Conservation (phyloP, 495 filamentous ascomycete genomes). For the Neurospora sp. region DNA sequence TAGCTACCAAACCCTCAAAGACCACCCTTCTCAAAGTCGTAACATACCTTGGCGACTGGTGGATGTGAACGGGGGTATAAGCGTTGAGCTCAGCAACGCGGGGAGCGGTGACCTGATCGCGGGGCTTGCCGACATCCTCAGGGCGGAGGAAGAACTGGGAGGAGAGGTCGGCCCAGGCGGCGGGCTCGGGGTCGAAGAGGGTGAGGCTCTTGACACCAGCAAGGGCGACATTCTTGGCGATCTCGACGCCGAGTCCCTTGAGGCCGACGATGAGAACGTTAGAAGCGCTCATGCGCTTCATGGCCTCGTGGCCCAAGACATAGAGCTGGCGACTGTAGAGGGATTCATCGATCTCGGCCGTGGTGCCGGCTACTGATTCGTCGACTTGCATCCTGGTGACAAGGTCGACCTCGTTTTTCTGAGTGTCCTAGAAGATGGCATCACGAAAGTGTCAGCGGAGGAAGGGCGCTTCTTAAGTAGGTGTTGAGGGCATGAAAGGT, state of each 20-base stretch:
- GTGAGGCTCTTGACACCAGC: conserved; percentile 82
- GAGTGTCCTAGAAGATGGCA: conserved; percentile 23
- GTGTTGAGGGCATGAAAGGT: neutral
- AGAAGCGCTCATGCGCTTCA: conserved; percentile 98
- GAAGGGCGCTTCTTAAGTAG: neutral
- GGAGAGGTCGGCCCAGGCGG: conserved; percentile 75
- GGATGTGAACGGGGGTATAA: conserved; percentile 80
- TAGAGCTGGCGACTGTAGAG: conserved; percentile 98
- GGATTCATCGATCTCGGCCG: conserved; percentile 82
- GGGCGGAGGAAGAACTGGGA: conserved; percentile 91
- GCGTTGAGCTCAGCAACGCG: conserved; percentile 91
- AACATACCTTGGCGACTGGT: conserved; percentile 42
- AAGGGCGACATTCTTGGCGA: conserved; percentile 97
- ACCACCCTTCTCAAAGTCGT: neutral
- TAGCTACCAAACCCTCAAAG: conserved; percentile 2
- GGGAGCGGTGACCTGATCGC: conserved; percentile 77
- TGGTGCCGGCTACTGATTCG: conserved; percentile 39
- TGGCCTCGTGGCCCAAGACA: conserved; percentile 96
- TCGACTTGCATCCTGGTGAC: conserved; percentile 81
- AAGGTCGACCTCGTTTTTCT: conserved; percentile 45
- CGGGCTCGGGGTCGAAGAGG: conserved; percentile 73
- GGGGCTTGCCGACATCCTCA: conserved; percentile 84
- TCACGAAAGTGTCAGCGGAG: neutral
- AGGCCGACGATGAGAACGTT: conserved; percentile 89
- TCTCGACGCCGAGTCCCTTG: conserved; percentile 92